These are phyloP conservation scores for Pyrrhoderma lamaoense DNA, from an alignment of 1,284 basidiomycete species.

Conservation along the genomic window DNA sequence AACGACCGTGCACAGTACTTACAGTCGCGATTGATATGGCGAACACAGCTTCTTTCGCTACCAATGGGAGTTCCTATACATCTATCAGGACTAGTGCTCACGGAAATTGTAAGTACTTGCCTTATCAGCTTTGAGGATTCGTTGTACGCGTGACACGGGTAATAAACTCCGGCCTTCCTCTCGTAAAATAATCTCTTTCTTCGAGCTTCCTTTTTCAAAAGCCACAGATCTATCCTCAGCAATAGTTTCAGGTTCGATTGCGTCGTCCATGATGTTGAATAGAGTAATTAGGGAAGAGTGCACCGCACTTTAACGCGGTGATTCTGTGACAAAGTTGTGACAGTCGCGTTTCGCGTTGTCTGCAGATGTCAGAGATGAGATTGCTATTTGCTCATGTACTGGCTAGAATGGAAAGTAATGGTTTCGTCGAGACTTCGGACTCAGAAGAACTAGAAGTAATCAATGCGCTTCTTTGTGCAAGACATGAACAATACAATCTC, in stretches of 20 bases:
- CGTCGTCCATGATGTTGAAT: no score
- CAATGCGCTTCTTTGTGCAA: slow-evolving; percentile 9
- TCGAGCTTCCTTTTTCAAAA: no score
- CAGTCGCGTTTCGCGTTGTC: no score
- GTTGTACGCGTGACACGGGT: slow-evolving; percentile 67
- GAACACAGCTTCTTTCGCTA: slow-evolving; percentile 66
- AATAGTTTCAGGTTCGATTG: no score
- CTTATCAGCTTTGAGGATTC: slow-evolving; percentile 75
- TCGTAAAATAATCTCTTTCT: slow-evolving; percentile 20
- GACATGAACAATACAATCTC: not conserved
- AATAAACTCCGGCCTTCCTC: slow-evolving; percentile 59
- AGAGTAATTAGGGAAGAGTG: no score
- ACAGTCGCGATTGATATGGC: slow-evolving; percentile 64
- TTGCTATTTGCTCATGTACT: no score
- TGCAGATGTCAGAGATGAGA: no score
- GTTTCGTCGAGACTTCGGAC: slow-evolving; percentile 56
- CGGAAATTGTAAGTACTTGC: slow-evolving; percentile 28
- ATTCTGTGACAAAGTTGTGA: no score
- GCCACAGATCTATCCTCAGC: no score
- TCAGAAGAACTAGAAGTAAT: slow-evolving; percentile 44
- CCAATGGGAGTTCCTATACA: slow-evolving; percentile 59
- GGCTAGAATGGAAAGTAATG: slow-evolving; percentile 23
- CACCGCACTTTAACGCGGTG: no score
- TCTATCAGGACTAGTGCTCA: not conserved
- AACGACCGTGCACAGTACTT: not conserved